phyloP scores from a whole-genome alignment of 1,284 basidiomycete species.

The Ustilago shanxiensis region DNA sequence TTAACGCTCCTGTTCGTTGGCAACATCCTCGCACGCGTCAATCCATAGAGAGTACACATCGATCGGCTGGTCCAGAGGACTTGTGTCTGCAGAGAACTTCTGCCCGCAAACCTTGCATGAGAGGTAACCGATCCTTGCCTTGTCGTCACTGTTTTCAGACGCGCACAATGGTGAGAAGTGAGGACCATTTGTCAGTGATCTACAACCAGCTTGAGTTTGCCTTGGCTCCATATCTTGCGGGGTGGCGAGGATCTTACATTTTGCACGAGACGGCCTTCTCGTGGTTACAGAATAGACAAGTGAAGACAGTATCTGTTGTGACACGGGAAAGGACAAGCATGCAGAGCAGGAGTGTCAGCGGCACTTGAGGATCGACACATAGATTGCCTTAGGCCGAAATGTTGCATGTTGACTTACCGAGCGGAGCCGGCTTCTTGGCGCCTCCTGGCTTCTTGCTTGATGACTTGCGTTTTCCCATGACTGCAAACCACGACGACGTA shows the following conservation, averaged over 20 bases:
- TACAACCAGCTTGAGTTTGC: background rate
- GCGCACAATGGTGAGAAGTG: background rate
- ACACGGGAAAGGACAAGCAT: background rate
- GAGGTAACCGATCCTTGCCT: constrained; percentile 60
- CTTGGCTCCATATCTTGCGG: background rate
- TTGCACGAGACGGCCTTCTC: constrained; percentile 88
- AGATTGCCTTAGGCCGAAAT: too few relatives aligned
- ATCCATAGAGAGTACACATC: constrained; percentile 93
- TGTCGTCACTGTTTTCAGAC: constrained; percentile 66
- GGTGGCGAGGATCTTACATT: constrained; percentile 75
- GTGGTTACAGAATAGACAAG: constrained; percentile 86
- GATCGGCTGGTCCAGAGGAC: constrained; percentile 86
- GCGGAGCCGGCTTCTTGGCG: constrained; percentile 57
- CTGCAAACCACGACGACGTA: background rate
- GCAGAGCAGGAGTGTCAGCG: constrained; percentile 1
- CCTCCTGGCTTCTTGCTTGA: constrained; percentile 59
- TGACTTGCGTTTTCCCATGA: constrained; percentile 63
- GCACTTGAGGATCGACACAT: background rate
- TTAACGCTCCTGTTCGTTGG: constrained; percentile 68
- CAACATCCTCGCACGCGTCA: constrained; percentile 87
- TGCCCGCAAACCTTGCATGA: constrained; percentile 68
- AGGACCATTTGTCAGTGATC: background rate
- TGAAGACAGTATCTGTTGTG: constrained; percentile 70
- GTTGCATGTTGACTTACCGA: constrained; percentile 46
- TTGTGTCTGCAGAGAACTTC: constrained; percentile 62